phyloP scores from a whole-genome alignment of 1,284 basidiomycete genomes.

The Lentinula novae-zelandiae region DNA sequence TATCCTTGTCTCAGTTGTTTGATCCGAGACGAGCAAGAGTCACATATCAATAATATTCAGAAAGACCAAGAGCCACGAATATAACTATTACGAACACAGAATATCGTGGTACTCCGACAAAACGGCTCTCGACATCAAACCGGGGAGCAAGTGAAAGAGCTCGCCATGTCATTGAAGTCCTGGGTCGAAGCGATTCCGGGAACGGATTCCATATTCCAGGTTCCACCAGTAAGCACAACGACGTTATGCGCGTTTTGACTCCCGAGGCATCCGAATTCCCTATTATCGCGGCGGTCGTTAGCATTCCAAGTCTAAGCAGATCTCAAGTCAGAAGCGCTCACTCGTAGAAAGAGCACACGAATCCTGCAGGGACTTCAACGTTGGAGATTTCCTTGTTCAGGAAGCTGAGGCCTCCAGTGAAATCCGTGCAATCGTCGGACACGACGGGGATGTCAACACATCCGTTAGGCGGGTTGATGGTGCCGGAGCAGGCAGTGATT shows the following conservation, averaged over 20 bases:
- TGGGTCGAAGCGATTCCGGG: not conserved
- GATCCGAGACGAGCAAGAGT: too few relatives aligned
- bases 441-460: constrained; percentile 16
- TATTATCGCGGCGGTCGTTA: not conserved
- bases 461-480: not conserved
- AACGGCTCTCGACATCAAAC: not conserved
- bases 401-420: constrained; percentile 17
- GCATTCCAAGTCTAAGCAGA: too few relatives aligned
- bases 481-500: not conserved
- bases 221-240: not conserved
- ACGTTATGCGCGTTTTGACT: not conserved
- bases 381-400: constrained; percentile 15
- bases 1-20: too few relatives aligned
- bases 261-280: not conserved
- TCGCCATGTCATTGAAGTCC: constrained; percentile 14
- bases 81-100: too few relatives aligned
- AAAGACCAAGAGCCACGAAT: too few relatives aligned
- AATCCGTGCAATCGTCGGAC: constrained; percentile 15
- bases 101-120: too few relatives aligned
- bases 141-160: constrained; percentile 13
- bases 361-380: constrained; percentile 14
- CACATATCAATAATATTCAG: too few relatives aligned
- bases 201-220: not conserved
- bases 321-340: not conserved
- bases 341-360: constrained; percentile 18